Percentiles rank a stretch among this genome's conserved stretches.
Conservation (phyloP, 2,329 filamentous ascomycete genomes). For the Lasiodiplodia citricola region DNA sequence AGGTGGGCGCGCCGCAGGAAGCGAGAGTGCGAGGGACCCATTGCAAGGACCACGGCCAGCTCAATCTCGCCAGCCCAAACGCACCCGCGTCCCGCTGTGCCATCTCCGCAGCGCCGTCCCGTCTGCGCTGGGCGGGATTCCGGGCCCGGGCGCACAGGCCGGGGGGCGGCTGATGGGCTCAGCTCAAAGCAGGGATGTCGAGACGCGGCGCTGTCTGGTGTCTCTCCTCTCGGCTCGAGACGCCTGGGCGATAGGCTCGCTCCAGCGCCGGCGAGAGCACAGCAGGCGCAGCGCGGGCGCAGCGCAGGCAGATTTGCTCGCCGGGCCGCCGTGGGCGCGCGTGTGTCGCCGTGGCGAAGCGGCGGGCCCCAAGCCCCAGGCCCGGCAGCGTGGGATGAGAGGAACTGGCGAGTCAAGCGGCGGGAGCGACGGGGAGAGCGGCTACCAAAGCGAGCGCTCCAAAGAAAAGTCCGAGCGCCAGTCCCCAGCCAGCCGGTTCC, state of each 20-base stretch:
- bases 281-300: slow-evolving; percentile 14
- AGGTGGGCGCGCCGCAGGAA: slow-evolving; percentile 6
- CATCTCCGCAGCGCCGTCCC: slow-evolving; percentile 21
- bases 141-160: slow-evolving; percentile 11
- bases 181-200: slow-evolving; percentile 15
- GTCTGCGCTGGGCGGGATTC: slow-evolving; percentile 15
- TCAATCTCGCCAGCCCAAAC: slow-evolving; percentile 22
- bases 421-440: slow-evolving; percentile 10
- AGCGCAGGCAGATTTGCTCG: neutral
- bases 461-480: slow-evolving; percentile 13
- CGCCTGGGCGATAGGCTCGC: slow-evolving; percentile 11
- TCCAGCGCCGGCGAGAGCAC: neutral
- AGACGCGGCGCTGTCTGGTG: slow-evolving; percentile 21
- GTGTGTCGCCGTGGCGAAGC: slow-evolving; percentile 20
- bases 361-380: neutral
- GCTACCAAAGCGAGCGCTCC: slow-evolving; percentile 7
- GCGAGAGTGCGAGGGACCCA: slow-evolving; percentile 13
- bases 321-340: neutral
- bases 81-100: slow-evolving; percentile 15
- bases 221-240: slow-evolving; percentile 22
- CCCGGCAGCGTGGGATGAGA: slow-evolving; percentile 11
- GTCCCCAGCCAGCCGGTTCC: slow-evolving; percentile 17
- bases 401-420: slow-evolving; percentile 17
- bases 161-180: slow-evolving; percentile 4
- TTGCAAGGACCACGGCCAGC: neutral